phyloP scores from a whole-genome alignment of 345 rosid genomes.

The Linum tenue region DNA sequence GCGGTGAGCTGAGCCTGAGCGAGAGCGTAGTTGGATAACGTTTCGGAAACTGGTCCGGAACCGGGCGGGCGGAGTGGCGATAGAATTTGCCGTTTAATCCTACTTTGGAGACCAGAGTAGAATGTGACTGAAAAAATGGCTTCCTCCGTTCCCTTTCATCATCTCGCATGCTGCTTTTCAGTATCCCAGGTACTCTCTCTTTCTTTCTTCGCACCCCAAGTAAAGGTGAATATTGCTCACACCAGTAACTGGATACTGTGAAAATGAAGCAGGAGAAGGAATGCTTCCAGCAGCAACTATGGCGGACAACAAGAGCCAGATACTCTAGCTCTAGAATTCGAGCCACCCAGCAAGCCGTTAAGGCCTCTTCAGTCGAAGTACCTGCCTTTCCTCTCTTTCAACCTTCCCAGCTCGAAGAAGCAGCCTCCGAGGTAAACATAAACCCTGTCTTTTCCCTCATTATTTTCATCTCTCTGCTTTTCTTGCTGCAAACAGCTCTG shows the following conservation, averaged over 20 bases:
- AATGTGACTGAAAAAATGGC: constrained; percentile 13
- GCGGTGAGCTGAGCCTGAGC: no score
- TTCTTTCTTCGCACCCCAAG: background rate
- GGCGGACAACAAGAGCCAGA: constrained; percentile 31
- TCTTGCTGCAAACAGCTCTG: background rate
- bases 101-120: no score
- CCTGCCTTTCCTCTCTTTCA: constrained; percentile 66
- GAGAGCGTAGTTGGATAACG: no score
- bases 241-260: background rate
- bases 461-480: background rate
- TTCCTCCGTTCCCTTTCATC: constrained; percentile 19
- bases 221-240: no score
- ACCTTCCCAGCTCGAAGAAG: constrained; percentile 38
- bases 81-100: no score
- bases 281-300: constrained; percentile 14
- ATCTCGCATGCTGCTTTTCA: constrained; percentile 20
- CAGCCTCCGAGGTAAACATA: constrained; percentile 32
- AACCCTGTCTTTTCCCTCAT: background rate
- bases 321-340: constrained; percentile 19
- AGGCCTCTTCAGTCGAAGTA: constrained; percentile 37
- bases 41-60: no score
- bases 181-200: constrained; percentile 15
- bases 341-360: constrained; percentile 32
- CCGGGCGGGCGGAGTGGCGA: no score
- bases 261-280: constrained; percentile 16